Evolutionary conservation across 2,329 filamentous ascomycete species (phyloP).

Genomic region (Pleomassaria siparia): DNA sequence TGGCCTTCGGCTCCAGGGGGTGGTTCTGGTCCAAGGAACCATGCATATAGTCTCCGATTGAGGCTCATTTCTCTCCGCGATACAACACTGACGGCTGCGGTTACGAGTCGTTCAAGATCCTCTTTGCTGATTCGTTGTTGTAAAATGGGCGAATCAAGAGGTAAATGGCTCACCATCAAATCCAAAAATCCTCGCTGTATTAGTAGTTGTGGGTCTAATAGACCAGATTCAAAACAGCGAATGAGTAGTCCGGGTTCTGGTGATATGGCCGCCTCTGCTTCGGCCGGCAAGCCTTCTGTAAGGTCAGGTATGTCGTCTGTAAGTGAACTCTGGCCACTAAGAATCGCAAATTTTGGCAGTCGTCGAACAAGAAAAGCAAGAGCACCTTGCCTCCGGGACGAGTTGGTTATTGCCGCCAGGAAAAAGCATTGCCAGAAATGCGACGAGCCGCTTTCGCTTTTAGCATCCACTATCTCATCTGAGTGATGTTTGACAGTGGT

Average conservation of each 20-base stretch:
- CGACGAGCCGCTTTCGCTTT: conserved; percentile 61
- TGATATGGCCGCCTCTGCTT: conserved; percentile 70
- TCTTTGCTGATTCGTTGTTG: conserved; percentile 70
- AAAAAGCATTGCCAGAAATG: conserved; percentile 99
- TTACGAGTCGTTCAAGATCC: conserved; percentile 80
- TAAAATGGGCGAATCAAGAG: conserved; percentile 78
- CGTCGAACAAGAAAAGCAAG: conserved; percentile 81
- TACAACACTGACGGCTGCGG: conserved; percentile 84
- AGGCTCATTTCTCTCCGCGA: conserved; percentile 93
- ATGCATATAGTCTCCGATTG: conserved; percentile 92
- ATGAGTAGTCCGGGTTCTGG: conserved; percentile 90
- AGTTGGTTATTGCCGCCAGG: conserved; percentile 85
- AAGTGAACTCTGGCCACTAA: conserved; percentile 15
- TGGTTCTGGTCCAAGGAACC: conserved; percentile 84
- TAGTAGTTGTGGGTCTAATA: conserved; percentile 83
- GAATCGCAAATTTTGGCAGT: conserved; percentile 68
- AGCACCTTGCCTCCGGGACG: conserved; percentile 80
- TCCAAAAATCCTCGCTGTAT: conserved; percentile 95
- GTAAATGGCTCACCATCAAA: conserved; percentile 84
- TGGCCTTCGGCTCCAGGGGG: conserved; percentile 40
- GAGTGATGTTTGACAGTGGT: conserved; percentile 59
- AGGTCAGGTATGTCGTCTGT: conserved; percentile 15
- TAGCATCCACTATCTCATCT: conserved; percentile 47
- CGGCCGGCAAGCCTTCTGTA: conserved; percentile 45
- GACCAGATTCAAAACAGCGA: conserved; percentile 86